Base-by-base conservation (phyloP, 2,329 filamentous ascomycete genomes). In the Cytospora piceicola region DNA sequence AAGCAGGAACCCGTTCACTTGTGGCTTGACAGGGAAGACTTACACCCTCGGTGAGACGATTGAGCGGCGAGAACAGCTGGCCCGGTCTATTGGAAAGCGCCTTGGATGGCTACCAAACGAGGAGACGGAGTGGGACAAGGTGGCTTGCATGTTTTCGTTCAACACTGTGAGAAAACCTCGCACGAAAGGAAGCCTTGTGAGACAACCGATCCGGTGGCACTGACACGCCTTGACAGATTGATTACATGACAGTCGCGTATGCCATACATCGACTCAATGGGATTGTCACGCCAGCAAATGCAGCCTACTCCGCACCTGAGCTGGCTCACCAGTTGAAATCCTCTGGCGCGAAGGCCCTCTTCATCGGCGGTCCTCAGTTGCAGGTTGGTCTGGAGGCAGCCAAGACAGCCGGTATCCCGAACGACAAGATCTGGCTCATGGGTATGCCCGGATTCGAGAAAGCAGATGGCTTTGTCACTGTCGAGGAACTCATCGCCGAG, bases 111-210 rank as follows among this genome's bases (percentile, higher is more conserved):
- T 83, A 55, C 87, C 90, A 9, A 89, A 91, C 70, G 76, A 87
- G 64, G 91, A 90, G 15, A 86, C 86, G 0, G 90, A 94, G 74
- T 95, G 90, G 89, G 91, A 95, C 72, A 93, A 93, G 75, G 90
- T 94, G 29, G 80, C 92, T 57, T 89, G 83, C 5, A 80, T 94
- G 32, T 96, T 92, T 78, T 89, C 89, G n/a, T 77, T 93, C 66
- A 96, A 96, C 74, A 92, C 91, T 34, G 90, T 92, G 77, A 67
- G 84, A 20, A 51, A 22, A 7, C n/a, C 12, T 15, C 29, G 53
- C 53, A 34, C 22, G 2, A 11, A 24, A 8, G n/a, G n/a, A n/a
- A n/a, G n/a, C 27, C 36, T 36, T 36, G 53, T 51, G 39, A 17
- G 5, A 22, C 53, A 22, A 14, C 29, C n/a, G n/a, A 5, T 24